These are phyloP conservation scores for Lunularia cruciata DNA, from an alignment of 225 moss, liverwort and hornwort species.

Conservation along the genomic window DNA sequence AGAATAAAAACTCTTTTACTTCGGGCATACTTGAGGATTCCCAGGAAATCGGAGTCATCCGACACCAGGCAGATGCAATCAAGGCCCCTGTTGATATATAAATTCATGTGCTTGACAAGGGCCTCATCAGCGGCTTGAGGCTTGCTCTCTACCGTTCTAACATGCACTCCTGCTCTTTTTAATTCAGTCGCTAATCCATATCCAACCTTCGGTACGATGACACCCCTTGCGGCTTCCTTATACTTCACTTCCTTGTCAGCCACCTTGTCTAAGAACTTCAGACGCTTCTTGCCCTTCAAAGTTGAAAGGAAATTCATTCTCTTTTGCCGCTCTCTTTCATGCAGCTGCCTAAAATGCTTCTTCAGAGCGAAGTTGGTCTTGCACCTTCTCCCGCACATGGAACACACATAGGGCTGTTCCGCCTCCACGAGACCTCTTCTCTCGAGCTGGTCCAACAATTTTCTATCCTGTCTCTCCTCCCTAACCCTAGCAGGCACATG, in stretches of 20 bases:
- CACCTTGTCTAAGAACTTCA: conserved; percentile 60
- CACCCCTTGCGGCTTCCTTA: conserved; percentile 56
- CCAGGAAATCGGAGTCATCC: conserved; percentile 79
- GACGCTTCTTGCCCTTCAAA: conserved; percentile 65
- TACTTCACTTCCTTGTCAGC: conserved; percentile 62
- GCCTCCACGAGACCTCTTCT: conserved; percentile 53
- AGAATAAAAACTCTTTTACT: conserved; percentile 61
- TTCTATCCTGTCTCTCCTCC: conserved; percentile 78
- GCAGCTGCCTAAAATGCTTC: conserved; percentile 93
- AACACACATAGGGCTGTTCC: conserved; percentile 68
- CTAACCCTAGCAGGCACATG: conserved; percentile 81
- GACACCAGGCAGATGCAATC: conserved; percentile 73
- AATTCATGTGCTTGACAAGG: conserved; percentile 72
- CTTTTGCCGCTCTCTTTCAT: conserved; percentile 87
- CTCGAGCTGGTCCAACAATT: conserved; percentile 60
- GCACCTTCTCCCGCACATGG: conserved; percentile 71
- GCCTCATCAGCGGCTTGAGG: conserved; percentile 94
- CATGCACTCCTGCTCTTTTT: conserved; percentile 74
- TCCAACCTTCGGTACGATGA: conserved; percentile 69
- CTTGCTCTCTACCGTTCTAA: conserved; percentile 79
- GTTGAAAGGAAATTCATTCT: conserved; percentile 53
- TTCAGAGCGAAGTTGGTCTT: conserved; percentile 63
- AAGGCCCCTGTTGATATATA: conserved; percentile 77
- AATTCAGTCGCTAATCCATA: conserved; percentile 80
- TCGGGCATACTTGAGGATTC: conserved; percentile 65